These are phyloP conservation scores for Dendrocalamus latiflorus DNA, from an alignment of 202 grass and related monocot species.

Conservation along the genomic window DNA sequence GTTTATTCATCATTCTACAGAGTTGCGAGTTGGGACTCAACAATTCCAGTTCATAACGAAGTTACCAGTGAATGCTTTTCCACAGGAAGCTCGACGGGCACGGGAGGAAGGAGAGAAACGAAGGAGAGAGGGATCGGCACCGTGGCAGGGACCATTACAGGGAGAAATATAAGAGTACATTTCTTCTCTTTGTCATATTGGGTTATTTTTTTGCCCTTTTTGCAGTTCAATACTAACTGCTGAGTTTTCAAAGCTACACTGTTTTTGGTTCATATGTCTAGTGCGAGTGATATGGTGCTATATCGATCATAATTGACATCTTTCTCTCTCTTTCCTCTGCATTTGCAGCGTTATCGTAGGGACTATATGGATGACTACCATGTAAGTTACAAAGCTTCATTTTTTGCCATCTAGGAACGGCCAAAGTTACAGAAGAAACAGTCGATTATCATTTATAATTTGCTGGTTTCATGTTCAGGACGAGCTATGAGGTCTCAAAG, in stretches of 20 bases:
- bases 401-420: not conserved
- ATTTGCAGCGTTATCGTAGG: conserved; percentile 42
- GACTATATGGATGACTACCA: conserved; percentile 68
- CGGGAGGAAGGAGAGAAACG: conserved; percentile 56
- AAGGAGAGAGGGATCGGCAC: conserved; percentile 52
- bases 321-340: not conserved
- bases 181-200: not conserved
- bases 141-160: conserved; percentile 52
- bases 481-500: conserved; percentile 45
- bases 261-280: not conserved
- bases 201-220: not conserved
- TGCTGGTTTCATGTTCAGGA: conserved; percentile 43
- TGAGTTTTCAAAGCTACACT: not conserved
- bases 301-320: not conserved
- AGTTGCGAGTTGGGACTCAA: not conserved
- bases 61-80: conserved; percentile 1
- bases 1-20: not conserved
- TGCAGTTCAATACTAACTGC: not conserved
- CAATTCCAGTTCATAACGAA: not conserved
- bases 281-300: not conserved
- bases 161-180: conserved; percentile 34
- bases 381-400: conserved; percentile 46
- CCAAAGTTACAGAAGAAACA: not conserved
- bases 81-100: conserved; percentile 63
- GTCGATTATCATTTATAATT: not conserved